phyloP scores from a whole-genome alignment of 2,329 filamentous ascomycete species.

The Phyllosticta citrichinensis region DNA sequence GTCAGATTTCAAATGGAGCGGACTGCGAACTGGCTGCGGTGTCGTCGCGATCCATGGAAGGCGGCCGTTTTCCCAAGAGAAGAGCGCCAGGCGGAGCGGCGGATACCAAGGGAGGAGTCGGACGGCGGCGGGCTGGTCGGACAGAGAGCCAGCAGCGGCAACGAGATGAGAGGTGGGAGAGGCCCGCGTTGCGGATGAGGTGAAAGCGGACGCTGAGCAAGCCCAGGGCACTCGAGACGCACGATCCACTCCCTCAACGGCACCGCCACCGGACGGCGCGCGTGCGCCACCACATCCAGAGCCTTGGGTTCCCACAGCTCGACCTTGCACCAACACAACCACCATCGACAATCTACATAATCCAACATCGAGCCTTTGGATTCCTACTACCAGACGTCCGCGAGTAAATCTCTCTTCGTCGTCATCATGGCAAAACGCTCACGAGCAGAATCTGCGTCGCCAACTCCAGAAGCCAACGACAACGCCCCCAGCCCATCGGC shows the following conservation, averaged over 20 bases:
- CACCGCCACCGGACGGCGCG: not conserved
- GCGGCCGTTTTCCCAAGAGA: constrained; percentile 11
- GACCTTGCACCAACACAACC: too few species aligned
- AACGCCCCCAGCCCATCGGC: constrained; percentile 13
- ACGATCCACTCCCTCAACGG: too few species aligned
- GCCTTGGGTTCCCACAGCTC: not conserved
- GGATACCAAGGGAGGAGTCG: not conserved
- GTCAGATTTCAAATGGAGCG: constrained; percentile 47
- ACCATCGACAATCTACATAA: too few species aligned
- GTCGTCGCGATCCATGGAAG: constrained; percentile 46
- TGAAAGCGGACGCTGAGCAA: not conserved
- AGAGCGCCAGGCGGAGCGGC: not conserved
- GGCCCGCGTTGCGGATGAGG: not conserved
- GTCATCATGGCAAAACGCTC: constrained; percentile 50
- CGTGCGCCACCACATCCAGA: not conserved
- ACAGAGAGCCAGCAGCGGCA: not conserved
- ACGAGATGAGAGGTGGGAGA: not conserved
- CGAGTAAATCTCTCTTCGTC: constrained; percentile 12
- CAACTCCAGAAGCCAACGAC: constrained; percentile 21
- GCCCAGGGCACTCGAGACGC: not conserved
- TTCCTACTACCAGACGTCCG: too few species aligned
- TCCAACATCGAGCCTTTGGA: too few species aligned
- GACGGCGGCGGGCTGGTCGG: not conserved
- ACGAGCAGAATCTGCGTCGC: constrained; percentile 37
- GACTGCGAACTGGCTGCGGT: constrained; percentile 36